Conservation (phyloP, 2,329 filamentous ascomycete genomes). For the Aspergillus persii region DNA sequence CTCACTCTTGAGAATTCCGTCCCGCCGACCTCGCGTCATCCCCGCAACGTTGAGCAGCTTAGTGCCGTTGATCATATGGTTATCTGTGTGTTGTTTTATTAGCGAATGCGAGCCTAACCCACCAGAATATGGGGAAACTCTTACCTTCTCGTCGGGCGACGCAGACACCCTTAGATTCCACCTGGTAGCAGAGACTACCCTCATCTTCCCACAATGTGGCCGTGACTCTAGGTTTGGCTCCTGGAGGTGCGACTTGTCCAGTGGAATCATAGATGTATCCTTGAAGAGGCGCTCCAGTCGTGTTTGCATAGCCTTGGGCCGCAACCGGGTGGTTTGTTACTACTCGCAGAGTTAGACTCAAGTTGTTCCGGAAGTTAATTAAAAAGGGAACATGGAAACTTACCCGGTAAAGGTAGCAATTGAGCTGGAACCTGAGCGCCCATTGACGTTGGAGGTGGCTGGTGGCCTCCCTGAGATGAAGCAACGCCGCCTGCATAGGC, state of each 20-base stretch:
- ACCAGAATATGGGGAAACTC: conserved; percentile 15
- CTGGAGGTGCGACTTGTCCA: conserved; percentile 87
- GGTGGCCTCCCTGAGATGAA: conserved; percentile 69
- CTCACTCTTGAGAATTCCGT: conserved; percentile 96
- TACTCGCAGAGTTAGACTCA: conserved; percentile 16
- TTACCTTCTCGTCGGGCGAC: conserved; percentile 89
- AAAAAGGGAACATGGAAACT: conserved; percentile 10
- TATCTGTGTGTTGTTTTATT: conserved; percentile 57
- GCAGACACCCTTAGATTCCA: conserved; percentile 93
- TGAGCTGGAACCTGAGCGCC: conserved; percentile 64
- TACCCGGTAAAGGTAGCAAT: conserved; percentile 64
- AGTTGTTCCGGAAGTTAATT: conserved; percentile 1
- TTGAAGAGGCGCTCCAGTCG: conserved; percentile 42
- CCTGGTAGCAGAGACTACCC: conserved; percentile 94
- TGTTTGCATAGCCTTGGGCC: conserved; percentile 41
- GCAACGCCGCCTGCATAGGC: conserved; percentile 73
- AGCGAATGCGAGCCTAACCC: neutral
- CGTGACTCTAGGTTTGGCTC: conserved; percentile 94
- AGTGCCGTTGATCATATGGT: conserved; percentile 99
- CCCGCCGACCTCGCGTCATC: conserved; percentile 92
- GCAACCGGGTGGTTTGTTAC: conserved; percentile 37
- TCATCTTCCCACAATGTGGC: conserved; percentile 98
- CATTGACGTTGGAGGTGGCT: conserved; percentile 70
- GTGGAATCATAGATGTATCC: conserved; percentile 70
- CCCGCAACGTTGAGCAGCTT: conserved; percentile 96